These are phyloP conservation scores for Scheffersomyces coipomensis DNA, from an alignment of 805 yeast genomes.

Conservation along the genomic window DNA sequence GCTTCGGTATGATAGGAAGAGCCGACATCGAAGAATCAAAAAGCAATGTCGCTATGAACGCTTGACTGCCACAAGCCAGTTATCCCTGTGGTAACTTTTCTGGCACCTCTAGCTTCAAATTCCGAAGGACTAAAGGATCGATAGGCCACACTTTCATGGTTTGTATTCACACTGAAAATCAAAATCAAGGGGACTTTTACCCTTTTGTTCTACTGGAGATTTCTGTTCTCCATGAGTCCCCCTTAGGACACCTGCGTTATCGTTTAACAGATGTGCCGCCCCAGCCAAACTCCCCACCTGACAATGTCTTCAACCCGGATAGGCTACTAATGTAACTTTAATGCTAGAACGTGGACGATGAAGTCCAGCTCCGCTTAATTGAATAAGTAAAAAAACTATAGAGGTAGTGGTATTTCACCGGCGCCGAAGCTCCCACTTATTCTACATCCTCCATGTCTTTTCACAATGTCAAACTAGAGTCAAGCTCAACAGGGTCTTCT, in stretches of 20 bases:
- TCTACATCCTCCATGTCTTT: slow-evolving; percentile 36
- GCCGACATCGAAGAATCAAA: slow-evolving; percentile 49
- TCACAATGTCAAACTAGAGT: slow-evolving; percentile 45
- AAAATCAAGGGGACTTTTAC: slow-evolving; percentile 46
- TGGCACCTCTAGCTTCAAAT: slow-evolving; percentile 46
- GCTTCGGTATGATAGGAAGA: slow-evolving; percentile 52
- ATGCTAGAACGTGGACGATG: slow-evolving; percentile 20
- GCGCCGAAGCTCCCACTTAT: slow-evolving; percentile 47
- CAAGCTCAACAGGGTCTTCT: slow-evolving; percentile 40
- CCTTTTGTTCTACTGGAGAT: slow-evolving; percentile 48
- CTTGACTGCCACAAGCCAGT: slow-evolving; percentile 49
- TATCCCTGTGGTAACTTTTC: slow-evolving; percentile 40
- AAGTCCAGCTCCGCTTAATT: slow-evolving; percentile 33
- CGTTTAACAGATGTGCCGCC: slow-evolving; percentile 48
- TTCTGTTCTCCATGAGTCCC: slow-evolving; percentile 48
- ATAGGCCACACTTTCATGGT: slow-evolving; percentile 49
- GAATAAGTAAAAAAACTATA: slow-evolving; percentile 35
- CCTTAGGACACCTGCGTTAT: slow-evolving; percentile 47
- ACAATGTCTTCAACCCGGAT: slow-evolving; percentile 39
- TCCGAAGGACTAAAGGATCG: slow-evolving; percentile 47
- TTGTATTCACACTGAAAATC: slow-evolving; percentile 41
- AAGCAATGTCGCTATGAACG: slow-evolving; percentile 48
- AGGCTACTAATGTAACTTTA: slow-evolving; percentile 27
- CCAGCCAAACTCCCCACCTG: slow-evolving; percentile 47
- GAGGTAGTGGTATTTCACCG: slow-evolving; percentile 42